Evolutionary conservation across 192 early-diverging fungal genomes (phyloP).

Genomic region (Coemansia sp.): DNA sequence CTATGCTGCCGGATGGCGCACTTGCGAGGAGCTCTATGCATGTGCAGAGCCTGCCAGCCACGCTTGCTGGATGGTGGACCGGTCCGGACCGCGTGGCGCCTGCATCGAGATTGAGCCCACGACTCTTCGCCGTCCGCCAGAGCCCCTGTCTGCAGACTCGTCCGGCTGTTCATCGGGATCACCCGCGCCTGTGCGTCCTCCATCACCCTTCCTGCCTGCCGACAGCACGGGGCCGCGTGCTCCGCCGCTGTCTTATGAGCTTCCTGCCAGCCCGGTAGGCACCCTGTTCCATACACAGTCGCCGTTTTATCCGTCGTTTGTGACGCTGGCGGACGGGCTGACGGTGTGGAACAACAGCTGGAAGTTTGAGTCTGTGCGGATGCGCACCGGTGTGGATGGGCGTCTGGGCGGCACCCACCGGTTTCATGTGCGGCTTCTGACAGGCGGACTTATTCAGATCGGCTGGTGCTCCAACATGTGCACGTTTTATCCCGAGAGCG

Average conservation of each 20-base stretch:
- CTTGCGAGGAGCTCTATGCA: slow-evolving; percentile 23
- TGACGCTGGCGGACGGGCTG: slow-evolving; percentile 27
- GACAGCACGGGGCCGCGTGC: slow-evolving; percentile 6
- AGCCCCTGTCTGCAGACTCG: neutral
- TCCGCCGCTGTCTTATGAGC: neutral
- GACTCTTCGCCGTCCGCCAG: neutral
- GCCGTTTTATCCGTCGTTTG: slow-evolving; percentile 32
- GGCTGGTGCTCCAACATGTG: slow-evolving; percentile 50
- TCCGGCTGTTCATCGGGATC: neutral
- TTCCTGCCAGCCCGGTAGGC: slow-evolving; percentile 1
- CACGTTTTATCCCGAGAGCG: slow-evolving; percentile 44
- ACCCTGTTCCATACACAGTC: slow-evolving; percentile 19
- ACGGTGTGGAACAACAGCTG: slow-evolving; percentile 47
- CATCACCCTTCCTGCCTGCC: slow-evolving; percentile 30
- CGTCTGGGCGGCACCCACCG: slow-evolving; percentile 40
- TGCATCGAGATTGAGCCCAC: slow-evolving; percentile 2
- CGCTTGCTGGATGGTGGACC: slow-evolving; percentile 29
- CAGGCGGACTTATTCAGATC: slow-evolving; percentile 38
- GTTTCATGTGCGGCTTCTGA: slow-evolving; percentile 39
- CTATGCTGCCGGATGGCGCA: slow-evolving; percentile 19
- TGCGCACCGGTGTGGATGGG: slow-evolving; percentile 31
- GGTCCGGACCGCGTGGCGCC: slow-evolving; percentile 31
- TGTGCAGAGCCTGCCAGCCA: slow-evolving; percentile 18
- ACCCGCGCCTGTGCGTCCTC: slow-evolving; percentile 1
- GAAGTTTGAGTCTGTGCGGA: slow-evolving; percentile 43